Evolutionary conservation across 1,284 basidiomycete species (phyloP).

Genomic region (Trichosporon sp.): DNA sequence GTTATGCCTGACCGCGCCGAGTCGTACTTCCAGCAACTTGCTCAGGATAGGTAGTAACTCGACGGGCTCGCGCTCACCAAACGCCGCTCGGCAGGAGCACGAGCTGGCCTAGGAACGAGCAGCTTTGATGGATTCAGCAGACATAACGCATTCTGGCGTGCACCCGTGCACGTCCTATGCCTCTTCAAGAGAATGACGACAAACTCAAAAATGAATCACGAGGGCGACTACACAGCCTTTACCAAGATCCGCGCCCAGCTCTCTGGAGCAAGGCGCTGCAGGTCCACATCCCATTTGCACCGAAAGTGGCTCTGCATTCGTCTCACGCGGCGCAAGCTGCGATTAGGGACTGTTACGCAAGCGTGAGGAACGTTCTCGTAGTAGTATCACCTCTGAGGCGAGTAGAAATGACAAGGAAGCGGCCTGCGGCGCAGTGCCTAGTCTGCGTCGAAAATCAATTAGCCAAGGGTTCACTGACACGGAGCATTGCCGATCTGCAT

Average conservation of each 20-base stretch:
- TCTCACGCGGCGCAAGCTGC: too few species aligned
- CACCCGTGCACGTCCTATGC: background rate
- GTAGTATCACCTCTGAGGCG: too few species aligned
- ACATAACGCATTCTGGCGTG: background rate
- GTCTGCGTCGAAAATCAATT: too few species aligned
- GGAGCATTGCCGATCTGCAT: too few species aligned
- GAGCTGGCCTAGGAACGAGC: background rate
- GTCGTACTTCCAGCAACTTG: background rate
- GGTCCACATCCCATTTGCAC: background rate
- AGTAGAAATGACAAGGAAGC: too few species aligned
- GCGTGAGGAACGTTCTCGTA: too few species aligned
- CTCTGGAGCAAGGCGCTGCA: background rate
- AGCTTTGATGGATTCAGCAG: background rate
- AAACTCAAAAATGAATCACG: background rate
- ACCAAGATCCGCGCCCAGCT: background rate
- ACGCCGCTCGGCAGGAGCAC: background rate
- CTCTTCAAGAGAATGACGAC: background rate
- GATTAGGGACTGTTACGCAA: too few species aligned
- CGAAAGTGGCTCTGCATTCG: too few species aligned
- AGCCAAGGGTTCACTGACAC: too few species aligned
- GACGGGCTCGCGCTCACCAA: background rate
- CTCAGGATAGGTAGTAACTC: background rate
- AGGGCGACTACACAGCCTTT: background rate
- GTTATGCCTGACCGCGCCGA: background rate
- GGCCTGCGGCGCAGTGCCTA: too few species aligned